These are phyloP conservation scores for Saccharomycopsis hybrid DNA, from an alignment of 1,139 yeast genomes.

Conservation along the genomic window DNA sequence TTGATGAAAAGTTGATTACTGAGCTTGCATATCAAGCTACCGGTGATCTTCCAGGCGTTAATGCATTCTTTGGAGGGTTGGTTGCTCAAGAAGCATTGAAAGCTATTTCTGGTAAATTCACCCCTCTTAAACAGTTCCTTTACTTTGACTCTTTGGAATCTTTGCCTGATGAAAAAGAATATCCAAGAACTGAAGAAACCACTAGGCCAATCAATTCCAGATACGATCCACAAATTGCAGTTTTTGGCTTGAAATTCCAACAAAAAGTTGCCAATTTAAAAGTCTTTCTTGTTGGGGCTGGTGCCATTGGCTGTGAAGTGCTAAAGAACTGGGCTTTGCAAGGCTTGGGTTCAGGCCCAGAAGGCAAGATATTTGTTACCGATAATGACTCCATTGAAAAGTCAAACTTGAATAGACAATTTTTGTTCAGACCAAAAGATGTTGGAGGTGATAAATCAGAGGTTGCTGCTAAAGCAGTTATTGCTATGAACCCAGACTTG, in stretches of 20 bases:
- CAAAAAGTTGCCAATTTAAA: constrained; percentile 65
- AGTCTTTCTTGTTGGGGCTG: constrained; percentile 92
- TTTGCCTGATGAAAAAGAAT: constrained; percentile 55
- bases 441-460: constrained; percentile 90
- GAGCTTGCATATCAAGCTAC: constrained; percentile 79
- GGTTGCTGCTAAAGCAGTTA: constrained; percentile 82
- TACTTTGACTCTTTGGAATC: constrained; percentile 94
- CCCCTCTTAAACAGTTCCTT: constrained; percentile 84
- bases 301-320: constrained; percentile 99
- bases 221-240: constrained; percentile 91
- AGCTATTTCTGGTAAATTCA: constrained; percentile 90
- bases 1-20: constrained; percentile 60
- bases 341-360: constrained; percentile 89
- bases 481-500: constrained; percentile 78
- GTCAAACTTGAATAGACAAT: constrained; percentile 93
- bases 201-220: constrained; percentile 74
- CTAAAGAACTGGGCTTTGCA: constrained; percentile 96
- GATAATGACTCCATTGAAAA: constrained; percentile 95
- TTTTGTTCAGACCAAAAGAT: constrained; percentile 87
- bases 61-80: constrained; percentile 89
- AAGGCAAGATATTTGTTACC: constrained; percentile 79
- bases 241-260: constrained; percentile 77
- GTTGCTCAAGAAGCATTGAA: constrained; percentile 96
- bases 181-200: constrained; percentile 59
- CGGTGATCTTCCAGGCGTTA: constrained; percentile 88